Percentiles rank a stretch among this genome's conserved stretches.
phyloP scores from a whole-genome alignment of 2,329 filamentous ascomycete genomes.

The Myriosclerotinia curreyana region DNA sequence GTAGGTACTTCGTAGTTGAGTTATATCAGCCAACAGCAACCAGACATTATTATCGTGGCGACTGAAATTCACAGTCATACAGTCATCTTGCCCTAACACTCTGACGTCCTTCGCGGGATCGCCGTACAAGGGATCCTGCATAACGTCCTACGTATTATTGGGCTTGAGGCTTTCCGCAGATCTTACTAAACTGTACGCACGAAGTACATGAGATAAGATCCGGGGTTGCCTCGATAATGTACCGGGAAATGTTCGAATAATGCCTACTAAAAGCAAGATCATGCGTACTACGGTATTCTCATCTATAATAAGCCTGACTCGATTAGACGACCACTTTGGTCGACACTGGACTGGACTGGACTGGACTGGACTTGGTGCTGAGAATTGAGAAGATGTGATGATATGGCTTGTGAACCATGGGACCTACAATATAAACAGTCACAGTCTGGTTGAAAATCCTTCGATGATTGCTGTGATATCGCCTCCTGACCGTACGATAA shows the following conservation, averaged over 20 bases:
- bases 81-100: background rate
- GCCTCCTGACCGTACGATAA: background rate
- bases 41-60: background rate
- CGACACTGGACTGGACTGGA: background rate
- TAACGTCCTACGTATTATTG: too few relatives aligned
- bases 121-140: slow-evolving; percentile 6
- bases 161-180: background rate
- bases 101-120: slow-evolving; percentile 12
- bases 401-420: background rate
- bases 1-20: background rate
- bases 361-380: background rate
- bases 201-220: background rate
- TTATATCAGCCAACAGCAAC: background rate
- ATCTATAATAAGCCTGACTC: background rate
- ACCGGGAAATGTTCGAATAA: background rate
- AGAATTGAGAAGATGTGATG: background rate
- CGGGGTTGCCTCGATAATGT: background rate
- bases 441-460: background rate
- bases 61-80: too few relatives aligned
- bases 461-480: background rate
- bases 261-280: background rate
- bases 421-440: background rate
- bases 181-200: background rate
- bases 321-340: background rate
- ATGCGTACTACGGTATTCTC: background rate